A percentile compares a stretch with the other conserved stretches of the same genome.
Conservation (phyloP, 768 basidiomycete species). For the Neoboletus magnificus region DNA sequence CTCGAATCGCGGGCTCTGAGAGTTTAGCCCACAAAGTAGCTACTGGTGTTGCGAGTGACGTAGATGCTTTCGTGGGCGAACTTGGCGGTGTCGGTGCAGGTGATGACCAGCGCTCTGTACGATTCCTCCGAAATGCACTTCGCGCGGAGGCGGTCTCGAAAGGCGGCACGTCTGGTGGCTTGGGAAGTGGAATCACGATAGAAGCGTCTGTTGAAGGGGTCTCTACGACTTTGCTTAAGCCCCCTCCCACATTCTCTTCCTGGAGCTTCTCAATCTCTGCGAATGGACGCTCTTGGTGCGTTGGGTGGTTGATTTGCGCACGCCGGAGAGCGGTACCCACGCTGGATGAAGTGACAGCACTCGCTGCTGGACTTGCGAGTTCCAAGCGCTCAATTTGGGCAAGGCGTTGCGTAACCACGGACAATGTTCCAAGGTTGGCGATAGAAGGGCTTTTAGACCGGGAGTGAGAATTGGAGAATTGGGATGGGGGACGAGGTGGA, state of each 20-base stretch:
- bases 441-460: slow-evolving; percentile 56
- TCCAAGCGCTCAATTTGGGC: slow-evolving; percentile 50
- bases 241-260: background rate
- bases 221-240: background rate
- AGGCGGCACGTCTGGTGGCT: slow-evolving; percentile 4
- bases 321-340: slow-evolving; percentile 22
- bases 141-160: slow-evolving; percentile 16
- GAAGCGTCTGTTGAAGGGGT: slow-evolving; percentile 25
- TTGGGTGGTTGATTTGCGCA: slow-evolving; percentile 17
- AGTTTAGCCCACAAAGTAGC: slow-evolving; percentile 12
- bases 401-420: slow-evolving; percentile 64
- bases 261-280: slow-evolving; percentile 24
- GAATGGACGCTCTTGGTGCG: slow-evolving; percentile 17
- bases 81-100: slow-evolving; percentile 9
- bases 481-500: slow-evolving; percentile 26
- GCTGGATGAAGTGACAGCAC: slow-evolving; percentile 21
- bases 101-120: background rate
- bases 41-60: background rate
- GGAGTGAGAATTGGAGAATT: slow-evolving; percentile 22
- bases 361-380: slow-evolving; percentile 17
- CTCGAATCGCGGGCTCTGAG: slow-evolving; percentile 19
- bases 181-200: slow-evolving; percentile 23
- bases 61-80: slow-evolving; percentile 5
- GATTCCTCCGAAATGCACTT: slow-evolving; percentile 23
- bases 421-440: slow-evolving; percentile 54